Base-by-base conservation (phyloP, 192 early-diverging fungal species). In the Chytriomyces sp. region DNA sequence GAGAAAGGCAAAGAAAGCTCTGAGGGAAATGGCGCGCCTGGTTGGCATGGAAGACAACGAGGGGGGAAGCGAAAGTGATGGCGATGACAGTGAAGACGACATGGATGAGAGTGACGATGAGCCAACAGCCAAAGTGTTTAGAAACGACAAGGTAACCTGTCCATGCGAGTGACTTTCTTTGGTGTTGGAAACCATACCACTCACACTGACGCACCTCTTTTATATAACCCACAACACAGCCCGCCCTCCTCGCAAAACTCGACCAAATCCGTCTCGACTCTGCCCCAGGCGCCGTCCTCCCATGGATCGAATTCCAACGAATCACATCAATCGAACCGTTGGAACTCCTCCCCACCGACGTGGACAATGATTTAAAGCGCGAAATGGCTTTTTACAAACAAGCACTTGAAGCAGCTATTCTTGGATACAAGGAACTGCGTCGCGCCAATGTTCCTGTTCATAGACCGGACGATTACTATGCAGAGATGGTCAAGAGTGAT, bases 401-500 rank as follows among this genome's bases (percentile, higher is more conserved):
- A 80, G 97, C 94, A 6, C 86, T 98, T 10, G 88, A 92, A 74
- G 92, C 93, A 8, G 94, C 90, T 23, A 81, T 86, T 7, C 69
- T 82, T 47, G 96, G 89, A 66, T 91, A 91, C 62, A 85, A 90
- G 7, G 73, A 85, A 72, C 78, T 93, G 45, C 77, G 80, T 45
- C 87, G 88, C 66, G 84, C 87, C 16, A 91, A 91, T 16, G 89
- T 94, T 9, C 90, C 91, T 20, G 94, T 96, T 70, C 78, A 87
- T 50, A 85, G 97, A 53, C 97, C 97, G n/a, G 90, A 91, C 64
- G 97, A 98, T 79, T 97, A 94, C 80, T 98, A 93, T 86, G 97
- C 97, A 46, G 97, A 98, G 85, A 98, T 98, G 97, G 89, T 98
- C 78, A 98, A 98, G 89, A 90, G 91, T 1, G 97, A 98, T 77